These are phyloP conservation scores for Solanum sejunctum DNA, from an alignment of 257 asterid species.

Conservation along the genomic window DNA sequence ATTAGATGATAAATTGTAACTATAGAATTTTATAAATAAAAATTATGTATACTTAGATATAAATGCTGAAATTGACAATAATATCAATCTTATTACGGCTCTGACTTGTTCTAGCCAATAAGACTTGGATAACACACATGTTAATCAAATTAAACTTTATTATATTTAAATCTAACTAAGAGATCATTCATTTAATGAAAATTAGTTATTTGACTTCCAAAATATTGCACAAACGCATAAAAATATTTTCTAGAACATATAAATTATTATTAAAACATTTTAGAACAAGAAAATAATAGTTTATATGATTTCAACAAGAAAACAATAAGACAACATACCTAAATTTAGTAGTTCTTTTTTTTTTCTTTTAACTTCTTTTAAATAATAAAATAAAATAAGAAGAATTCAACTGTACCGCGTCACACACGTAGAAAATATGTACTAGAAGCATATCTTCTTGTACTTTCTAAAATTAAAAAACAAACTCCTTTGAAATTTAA, in stretches of 20 bases:
- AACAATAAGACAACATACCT: neutral
- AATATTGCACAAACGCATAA: neutral
- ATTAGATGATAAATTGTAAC: too few relatives aligned
- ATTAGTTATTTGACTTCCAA: neutral
- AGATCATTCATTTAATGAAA: neutral
- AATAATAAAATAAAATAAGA: neutral
- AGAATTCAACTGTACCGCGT: neutral
- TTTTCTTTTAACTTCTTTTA: neutral
- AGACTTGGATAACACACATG: neutral
- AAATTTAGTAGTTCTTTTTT: neutral
- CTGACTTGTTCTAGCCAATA: neutral
- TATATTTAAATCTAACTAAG: neutral
- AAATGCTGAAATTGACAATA: too few relatives aligned
- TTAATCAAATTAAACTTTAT: neutral
- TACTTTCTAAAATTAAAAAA: neutral
- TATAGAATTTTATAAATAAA: too few relatives aligned
- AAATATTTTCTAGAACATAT: neutral
- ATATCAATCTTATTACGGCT: neutral
- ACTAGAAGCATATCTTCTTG: neutral
- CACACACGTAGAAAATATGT: neutral
- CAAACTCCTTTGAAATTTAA: neutral
- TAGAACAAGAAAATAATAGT: neutral
- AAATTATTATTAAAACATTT: neutral
- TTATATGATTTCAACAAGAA: too few relatives aligned
- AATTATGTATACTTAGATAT: too few relatives aligned